Evolutionary conservation across 2,329 filamentous ascomycete species (phyloP).

Genomic region (Pseudofabraea citricarpa): DNA sequence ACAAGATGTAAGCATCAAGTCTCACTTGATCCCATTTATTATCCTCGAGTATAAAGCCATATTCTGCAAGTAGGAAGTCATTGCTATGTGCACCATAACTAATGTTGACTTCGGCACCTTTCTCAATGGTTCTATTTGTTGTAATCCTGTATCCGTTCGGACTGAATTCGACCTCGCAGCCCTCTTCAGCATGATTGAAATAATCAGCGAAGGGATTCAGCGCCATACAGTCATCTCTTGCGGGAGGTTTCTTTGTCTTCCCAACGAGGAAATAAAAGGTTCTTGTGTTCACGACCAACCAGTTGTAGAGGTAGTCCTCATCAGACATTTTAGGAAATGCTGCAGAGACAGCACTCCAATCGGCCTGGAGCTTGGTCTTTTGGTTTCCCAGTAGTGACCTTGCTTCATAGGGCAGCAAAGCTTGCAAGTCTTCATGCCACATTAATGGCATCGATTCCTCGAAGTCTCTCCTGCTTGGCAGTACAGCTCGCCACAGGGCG

Average conservation of each 20-base stretch:
- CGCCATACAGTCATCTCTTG: slow-evolving; percentile 56
- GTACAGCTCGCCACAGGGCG: slow-evolving; percentile 58
- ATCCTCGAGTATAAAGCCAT: slow-evolving; percentile 29
- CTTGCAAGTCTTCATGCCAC: slow-evolving; percentile 40
- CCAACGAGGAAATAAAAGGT: slow-evolving; percentile 50
- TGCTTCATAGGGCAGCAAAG: slow-evolving; percentile 40
- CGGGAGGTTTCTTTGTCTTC: slow-evolving; percentile 34
- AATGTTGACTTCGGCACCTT: slow-evolving; percentile 62
- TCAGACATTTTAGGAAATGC: slow-evolving; percentile 34
- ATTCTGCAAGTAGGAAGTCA: slow-evolving; percentile 69
- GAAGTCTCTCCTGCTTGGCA: slow-evolving; percentile 61
- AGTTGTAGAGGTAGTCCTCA: slow-evolving; percentile 46
- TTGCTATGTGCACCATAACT: slow-evolving; percentile 68
- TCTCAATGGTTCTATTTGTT: slow-evolving; percentile 42
- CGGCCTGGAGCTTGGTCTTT: slow-evolving; percentile 41
- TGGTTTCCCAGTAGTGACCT: slow-evolving; percentile 49
- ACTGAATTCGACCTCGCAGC: slow-evolving; percentile 49
- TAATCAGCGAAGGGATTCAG: slow-evolving; percentile 70
- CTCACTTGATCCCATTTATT: slow-evolving; percentile 11
- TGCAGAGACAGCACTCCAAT: slow-evolving; percentile 40
- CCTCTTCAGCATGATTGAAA: slow-evolving; percentile 53
- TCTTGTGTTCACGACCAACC: slow-evolving; percentile 58
- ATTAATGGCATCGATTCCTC: slow-evolving; percentile 49
- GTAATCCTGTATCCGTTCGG: slow-evolving; percentile 48
- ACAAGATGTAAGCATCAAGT: slow-evolving; percentile 12